Evolutionary conservation across 1,284 basidiomycete species (phyloP), one percentile per base, ranked within the genome.

Genomic region (Phlebopus sp.): DNA sequence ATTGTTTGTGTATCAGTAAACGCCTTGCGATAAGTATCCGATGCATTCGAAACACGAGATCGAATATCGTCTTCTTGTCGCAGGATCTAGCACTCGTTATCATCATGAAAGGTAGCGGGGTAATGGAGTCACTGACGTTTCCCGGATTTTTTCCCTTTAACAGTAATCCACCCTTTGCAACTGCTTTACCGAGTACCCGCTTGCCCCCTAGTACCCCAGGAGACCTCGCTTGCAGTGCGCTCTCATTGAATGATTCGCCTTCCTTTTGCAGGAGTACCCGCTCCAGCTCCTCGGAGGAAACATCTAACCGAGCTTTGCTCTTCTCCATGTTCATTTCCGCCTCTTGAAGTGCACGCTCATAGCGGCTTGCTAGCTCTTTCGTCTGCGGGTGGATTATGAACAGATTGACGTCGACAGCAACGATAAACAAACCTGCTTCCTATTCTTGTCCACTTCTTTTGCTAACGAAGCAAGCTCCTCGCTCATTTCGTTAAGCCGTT

Each of bases 51-150:
- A 74, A 98, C 86, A 55, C 94, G 77, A 23, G 80, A 73, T 45
- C 97, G 77, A 39, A 96, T 83, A 63, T 99, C 96, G 57, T 98
- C 96, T 66, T 98, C 97, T 70, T 97, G 94, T 53, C 88, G 79
- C 69, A 90, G 86, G 48, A 98, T 86, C 85, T 94, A 69, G 49
- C 19, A 57, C 55, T 15, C 17, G 11, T 35, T 17, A 21, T 5
- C 3, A 18, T 29, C 18, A 46, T 7, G 3, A 44, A 44, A 30
- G 29, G 4, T 8, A 29, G 21, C 44, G 49, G 38, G 41, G 25
- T 50, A 45, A 46, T 42, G 42, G n/a, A 23, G 44, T 45, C n/a
- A 69, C 78, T 37, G 44, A 90, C 90, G 65, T 94, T 93, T 51
- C 86, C 90, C 1, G 94, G 90, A 59, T 94, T 97, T 72, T 92